Evolutionary conservation across 495 filamentous ascomycete species (phyloP).

Genomic region (Niebla homalea): DNA sequence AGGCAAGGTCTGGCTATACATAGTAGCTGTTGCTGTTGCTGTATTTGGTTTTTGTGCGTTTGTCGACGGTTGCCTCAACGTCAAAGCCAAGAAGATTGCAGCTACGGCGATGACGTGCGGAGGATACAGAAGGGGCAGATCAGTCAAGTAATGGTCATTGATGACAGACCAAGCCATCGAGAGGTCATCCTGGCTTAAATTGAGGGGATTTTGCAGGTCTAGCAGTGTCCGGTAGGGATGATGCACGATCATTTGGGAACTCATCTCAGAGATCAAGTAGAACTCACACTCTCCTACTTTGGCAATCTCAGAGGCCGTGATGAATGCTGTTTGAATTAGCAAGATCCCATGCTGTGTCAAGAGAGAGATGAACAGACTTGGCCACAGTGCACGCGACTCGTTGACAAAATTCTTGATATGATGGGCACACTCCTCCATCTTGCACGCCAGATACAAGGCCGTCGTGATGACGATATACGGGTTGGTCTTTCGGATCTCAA

Average conservation of each 20-base stretch:
- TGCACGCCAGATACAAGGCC: slow-evolving; percentile 88
- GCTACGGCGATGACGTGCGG: slow-evolving; percentile 86
- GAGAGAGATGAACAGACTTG: slow-evolving; percentile 34
- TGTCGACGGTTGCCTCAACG: slow-evolving; percentile 47
- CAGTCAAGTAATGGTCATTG: slow-evolving; percentile 94
- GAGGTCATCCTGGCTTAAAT: slow-evolving; percentile 63
- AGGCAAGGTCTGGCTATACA: slow-evolving; percentile 17
- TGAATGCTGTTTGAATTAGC: slow-evolving; percentile 45
- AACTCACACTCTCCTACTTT: slow-evolving; percentile 96
- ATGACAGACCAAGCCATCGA: slow-evolving; percentile 73
- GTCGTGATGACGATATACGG: slow-evolving; percentile 85
- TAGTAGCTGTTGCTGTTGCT: slow-evolving; percentile 25
- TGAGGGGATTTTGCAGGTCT: slow-evolving; percentile 51
- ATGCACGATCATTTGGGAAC: slow-evolving; percentile 85
- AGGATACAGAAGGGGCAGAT: slow-evolving; percentile 74
- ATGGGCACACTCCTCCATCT: slow-evolving; percentile 96
- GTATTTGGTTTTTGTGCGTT: slow-evolving; percentile 27
- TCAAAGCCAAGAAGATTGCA: slow-evolving; percentile 74
- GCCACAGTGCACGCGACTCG: slow-evolving; percentile 80
- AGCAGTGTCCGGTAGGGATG: slow-evolving; percentile 89
- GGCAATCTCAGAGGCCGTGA: slow-evolving; percentile 60
- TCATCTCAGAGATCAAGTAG: slow-evolving; percentile 87
- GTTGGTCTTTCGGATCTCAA: slow-evolving; percentile 85
- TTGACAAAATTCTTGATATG: slow-evolving; percentile 80
- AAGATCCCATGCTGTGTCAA: background rate